Conservation (phyloP, 2,329 filamentous ascomycete species). For the Colletotrichum chrysophilum region DNA sequence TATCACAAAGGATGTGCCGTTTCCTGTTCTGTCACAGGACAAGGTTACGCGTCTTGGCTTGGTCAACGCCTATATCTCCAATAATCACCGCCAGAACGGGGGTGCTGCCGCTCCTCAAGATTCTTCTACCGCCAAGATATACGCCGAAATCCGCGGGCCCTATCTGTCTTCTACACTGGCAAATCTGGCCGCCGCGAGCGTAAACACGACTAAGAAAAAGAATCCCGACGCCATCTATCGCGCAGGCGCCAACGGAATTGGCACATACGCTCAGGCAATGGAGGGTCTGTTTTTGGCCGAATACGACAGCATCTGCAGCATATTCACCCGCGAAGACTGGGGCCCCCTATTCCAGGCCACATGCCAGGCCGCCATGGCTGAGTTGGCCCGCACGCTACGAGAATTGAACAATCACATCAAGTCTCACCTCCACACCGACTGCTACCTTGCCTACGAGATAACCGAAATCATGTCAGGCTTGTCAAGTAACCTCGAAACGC, state of each 20-base stretch:
- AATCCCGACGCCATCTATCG: conserved; percentile 84
- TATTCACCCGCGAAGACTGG: conserved; percentile 89
- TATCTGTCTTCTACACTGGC: conserved; percentile 84
- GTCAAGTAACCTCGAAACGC: conserved; percentile 78
- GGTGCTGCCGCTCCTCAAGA: conserved; percentile 53
- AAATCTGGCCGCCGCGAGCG: conserved; percentile 85
- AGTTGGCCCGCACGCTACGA: conserved; percentile 83
- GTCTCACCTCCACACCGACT: conserved; percentile 84
- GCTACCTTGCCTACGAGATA: conserved; percentile 93
- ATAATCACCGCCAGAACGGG: conserved; percentile 56
- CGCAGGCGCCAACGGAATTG: conserved; percentile 88
- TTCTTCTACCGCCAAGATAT: conserved; percentile 79
- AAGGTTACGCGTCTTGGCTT: conserved; percentile 76
- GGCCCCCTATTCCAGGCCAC: conserved; percentile 78
- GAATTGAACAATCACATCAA: conserved; percentile 93
- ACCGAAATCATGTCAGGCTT: conserved; percentile 86
- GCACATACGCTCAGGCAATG: conserved; percentile 85
- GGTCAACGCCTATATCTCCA: conserved; percentile 79
- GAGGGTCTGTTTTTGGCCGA: conserved; percentile 88
- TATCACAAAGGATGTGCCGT: conserved; percentile 86
- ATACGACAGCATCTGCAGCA: conserved; percentile 86
- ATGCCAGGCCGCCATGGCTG: conserved; percentile 77
- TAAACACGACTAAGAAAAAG: conserved; percentile 83
- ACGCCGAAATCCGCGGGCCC: conserved; percentile 83
- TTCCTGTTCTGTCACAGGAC: conserved; percentile 80